Base-by-base conservation (phyloP, 2,329 filamentous ascomycete species). In the Dactylella cylindrospora region DNA sequence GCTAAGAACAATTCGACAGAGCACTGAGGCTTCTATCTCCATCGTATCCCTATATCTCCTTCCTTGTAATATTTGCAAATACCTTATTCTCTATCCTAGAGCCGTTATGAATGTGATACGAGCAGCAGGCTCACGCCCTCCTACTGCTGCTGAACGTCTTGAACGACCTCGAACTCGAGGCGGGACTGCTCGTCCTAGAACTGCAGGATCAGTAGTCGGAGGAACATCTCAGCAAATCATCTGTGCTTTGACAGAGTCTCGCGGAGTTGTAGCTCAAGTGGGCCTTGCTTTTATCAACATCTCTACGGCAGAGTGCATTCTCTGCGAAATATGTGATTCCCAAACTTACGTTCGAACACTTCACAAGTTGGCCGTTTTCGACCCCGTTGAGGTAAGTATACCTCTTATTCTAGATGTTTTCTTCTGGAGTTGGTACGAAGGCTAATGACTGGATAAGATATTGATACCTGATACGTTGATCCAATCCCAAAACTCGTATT, bases 301-400 rank as follows among this genome's bases (percentile, higher is more conserved):
- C 2, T 84, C 88, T 33, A 90, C 88, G 2, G 87, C 86, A 31
- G 68, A 69, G 47, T 69, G 68, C 31, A 82, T 90, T 22, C 78
- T 97, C 31, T 94, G 88, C 70, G 89, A 96, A 70, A 91, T 97
- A 66, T 90, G 86, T 70, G 91, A 97, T 72, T 94, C 85, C 53
- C 90, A 95, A 71, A 94, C 90, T 26, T 97, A 95, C 71, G 84
- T 90, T 54, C 85, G 84, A 70, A 95, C 90, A 0, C 77, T 95
- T 23, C 88, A 95, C 72, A 95, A 96, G 71, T 79, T 97, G 26
- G 81, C 82, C 46, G 83, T 95, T 19, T 86, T 88, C 67, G 81
- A 85, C 19, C 90, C 91, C 0, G 86, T 84, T 1, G 83, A 70
- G 62, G 68, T 68, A 59, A 19, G 12, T 3, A 33, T 20, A 19